phyloP scores from a whole-genome alignment of 2,329 filamentous ascomycete genomes.

The Paracoccidioides brasiliensis region DNA sequence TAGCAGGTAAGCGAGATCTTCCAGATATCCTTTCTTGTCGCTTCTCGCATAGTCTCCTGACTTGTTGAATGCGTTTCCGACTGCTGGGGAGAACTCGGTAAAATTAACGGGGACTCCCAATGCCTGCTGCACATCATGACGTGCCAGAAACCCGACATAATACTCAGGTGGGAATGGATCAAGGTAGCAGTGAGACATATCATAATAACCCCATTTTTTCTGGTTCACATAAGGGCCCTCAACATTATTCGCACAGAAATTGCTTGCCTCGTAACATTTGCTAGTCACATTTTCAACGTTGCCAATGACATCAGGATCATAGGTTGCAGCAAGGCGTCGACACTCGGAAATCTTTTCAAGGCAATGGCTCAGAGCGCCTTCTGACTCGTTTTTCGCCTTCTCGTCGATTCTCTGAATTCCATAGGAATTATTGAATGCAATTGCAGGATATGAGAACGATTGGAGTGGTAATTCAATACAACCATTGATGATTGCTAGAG shows the following conservation, averaged over 20 bases:
- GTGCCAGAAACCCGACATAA: constrained; percentile 50
- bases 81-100: constrained; percentile 34
- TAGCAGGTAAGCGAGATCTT: constrained; percentile 35
- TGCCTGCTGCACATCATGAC: constrained; percentile 41
- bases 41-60: constrained; percentile 40
- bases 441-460: constrained; percentile 26
- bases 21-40: constrained; percentile 29
- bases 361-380: constrained; percentile 35
- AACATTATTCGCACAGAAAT: constrained; percentile 29
- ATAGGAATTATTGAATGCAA: constrained; percentile 41
- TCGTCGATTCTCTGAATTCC: constrained; percentile 41
- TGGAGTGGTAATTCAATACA: constrained; percentile 54
- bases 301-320: constrained; percentile 39
- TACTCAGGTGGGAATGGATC: constrained; percentile 41
- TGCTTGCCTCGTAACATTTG: constrained; percentile 32
- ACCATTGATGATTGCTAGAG: constrained; percentile 44
- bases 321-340: constrained; percentile 32
- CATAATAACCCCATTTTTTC: constrained; percentile 41
- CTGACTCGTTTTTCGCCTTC: neutral
- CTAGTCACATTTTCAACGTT: constrained; percentile 32
- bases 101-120: constrained; percentile 52
- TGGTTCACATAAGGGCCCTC: constrained; percentile 31
- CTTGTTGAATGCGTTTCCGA: constrained; percentile 35
- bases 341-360: constrained; percentile 41
- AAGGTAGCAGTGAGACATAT: constrained; percentile 39